Evolutionary conservation across 2,329 filamentous ascomycete genomes (phyloP).

Genomic region (Exserohilum turcica): DNA sequence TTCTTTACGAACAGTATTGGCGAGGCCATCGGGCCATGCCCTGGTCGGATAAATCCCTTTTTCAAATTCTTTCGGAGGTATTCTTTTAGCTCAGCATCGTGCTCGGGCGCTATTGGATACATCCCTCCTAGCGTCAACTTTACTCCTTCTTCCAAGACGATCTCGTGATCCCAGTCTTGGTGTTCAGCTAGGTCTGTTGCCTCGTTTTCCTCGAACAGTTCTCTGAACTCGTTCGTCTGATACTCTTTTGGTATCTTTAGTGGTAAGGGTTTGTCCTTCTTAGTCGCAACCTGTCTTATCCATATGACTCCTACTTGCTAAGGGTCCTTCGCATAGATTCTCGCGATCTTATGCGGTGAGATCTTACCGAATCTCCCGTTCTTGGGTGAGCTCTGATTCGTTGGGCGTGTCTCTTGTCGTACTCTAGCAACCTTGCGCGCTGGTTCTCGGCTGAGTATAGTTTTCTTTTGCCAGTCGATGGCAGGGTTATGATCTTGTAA

Average conservation of each 20-base stretch:
- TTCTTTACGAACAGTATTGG: neutral
- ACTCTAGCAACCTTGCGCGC: neutral
- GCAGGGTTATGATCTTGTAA: neutral
- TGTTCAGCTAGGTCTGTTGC: neutral
- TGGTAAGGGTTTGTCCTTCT: neutral
- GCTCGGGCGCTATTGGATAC: neutral
- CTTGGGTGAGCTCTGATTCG: neutral
- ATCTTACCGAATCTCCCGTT: neutral
- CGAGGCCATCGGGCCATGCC: neutral
- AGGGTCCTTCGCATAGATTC: neutral
- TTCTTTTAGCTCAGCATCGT: neutral
- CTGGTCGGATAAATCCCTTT: neutral
- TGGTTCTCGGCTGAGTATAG: neutral
- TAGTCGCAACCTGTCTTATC: neutral
- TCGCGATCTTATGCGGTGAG: neutral
- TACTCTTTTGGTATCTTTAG: neutral
- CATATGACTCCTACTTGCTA: neutral
- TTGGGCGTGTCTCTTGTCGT: neutral
- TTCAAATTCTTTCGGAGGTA: slow-evolving; percentile 4
- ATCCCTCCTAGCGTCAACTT: slow-evolving; percentile 1
- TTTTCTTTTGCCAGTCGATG: neutral
- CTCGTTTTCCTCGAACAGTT: neutral
- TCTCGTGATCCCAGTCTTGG: neutral
- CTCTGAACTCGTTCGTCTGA: neutral
- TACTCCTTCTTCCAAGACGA: neutral